Evolutionary conservation across 2,329 filamentous ascomycete genomes (phyloP).

Genomic region (Boeremia exigua): DNA sequence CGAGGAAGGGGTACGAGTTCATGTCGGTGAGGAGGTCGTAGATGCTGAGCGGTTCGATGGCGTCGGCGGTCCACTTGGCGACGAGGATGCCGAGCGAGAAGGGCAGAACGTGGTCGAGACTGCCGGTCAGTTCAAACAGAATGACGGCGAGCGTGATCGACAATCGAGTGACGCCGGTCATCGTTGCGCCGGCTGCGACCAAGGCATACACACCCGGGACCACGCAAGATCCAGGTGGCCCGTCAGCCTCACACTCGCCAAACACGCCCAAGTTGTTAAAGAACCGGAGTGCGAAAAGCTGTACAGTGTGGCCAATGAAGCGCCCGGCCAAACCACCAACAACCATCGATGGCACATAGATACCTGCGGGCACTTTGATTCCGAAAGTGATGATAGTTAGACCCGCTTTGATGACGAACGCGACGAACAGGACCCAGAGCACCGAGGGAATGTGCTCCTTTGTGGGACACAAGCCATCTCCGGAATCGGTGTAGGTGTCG

Average conservation of each 20-base stretch:
- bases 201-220: constrained; percentile 97
- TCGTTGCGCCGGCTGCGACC: constrained; percentile 92
- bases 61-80: constrained; percentile 98
- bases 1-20: constrained; percentile 97
- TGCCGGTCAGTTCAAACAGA: constrained; percentile 93
- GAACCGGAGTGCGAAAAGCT: constrained; percentile 78
- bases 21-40: constrained; percentile 95
- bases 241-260: constrained; percentile 71
- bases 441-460: constrained; percentile 80
- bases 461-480: constrained; percentile 80
- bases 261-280: constrained; percentile 77
- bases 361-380: constrained; percentile 94
- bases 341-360: constrained; percentile 99
- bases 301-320: constrained; percentile 82
- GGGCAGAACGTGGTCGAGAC: constrained; percentile 90
- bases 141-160: constrained; percentile 95
- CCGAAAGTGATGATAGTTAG: constrained; percentile 92
- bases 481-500: constrained; percentile 68
- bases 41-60: constrained; percentile 90
- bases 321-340: constrained; percentile 91
- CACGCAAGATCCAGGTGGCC: constrained; percentile 79
- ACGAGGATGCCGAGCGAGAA: constrained; percentile 92
- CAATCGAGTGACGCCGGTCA: constrained; percentile 94
- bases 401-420: constrained; percentile 88
- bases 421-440: constrained; percentile 72